These are phyloP conservation scores for Microstegium vimineum DNA, from an alignment of 176 grass and related monocot species.

Conservation along the genomic window DNA sequence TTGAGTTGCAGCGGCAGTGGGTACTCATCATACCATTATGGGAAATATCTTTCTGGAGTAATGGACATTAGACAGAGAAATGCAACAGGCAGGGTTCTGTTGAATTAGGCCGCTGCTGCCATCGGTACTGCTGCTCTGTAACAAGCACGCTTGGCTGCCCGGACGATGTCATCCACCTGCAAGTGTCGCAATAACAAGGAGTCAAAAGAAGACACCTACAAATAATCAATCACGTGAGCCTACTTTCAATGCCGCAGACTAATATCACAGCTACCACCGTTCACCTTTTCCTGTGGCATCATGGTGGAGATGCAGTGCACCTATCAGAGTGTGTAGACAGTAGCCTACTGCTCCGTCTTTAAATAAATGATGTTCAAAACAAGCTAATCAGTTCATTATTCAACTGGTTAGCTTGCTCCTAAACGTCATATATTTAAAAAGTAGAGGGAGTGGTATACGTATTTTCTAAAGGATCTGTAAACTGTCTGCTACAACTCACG, in stretches of 20 bases:
- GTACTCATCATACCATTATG: conserved; percentile 12
- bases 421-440: not conserved
- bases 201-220: not conserved
- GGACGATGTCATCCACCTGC: conserved; percentile 90
- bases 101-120: conserved; percentile 65
- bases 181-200: not conserved
- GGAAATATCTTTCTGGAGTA: not conserved
- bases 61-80: not conserved
- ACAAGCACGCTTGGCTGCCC: conserved; percentile 80
- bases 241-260: not conserved
- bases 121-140: conserved; percentile 74
- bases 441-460: not conserved
- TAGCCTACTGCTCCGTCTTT: not conserved
- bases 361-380: not conserved
- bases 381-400: not conserved
- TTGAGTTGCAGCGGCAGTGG: not conserved
- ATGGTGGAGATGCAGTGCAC: not conserved
- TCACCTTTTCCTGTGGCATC: not conserved
- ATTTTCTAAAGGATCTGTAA: not conserved
- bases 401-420: not conserved
- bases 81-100: not conserved
- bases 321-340: not conserved
- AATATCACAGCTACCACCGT: not conserved
- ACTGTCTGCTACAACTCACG: not conserved
- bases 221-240: not conserved